Evolutionary conservation across 352 stramenopile species (phyloP), one percentile per base, ranked within the genome.

Genomic region (Blastocystis sp.): DNA sequence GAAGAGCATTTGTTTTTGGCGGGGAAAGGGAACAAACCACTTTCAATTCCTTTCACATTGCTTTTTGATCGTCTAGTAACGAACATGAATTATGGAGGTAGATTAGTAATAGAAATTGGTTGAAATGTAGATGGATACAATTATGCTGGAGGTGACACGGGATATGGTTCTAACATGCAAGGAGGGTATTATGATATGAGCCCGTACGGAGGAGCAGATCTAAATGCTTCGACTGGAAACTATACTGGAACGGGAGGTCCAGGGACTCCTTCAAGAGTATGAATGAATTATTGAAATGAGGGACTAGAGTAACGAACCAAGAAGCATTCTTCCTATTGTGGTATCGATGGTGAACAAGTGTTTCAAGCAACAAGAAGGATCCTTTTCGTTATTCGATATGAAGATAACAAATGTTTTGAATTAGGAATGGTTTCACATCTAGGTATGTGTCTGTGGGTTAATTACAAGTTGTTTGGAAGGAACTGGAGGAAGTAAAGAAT

Each of bases 291-390:
- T 5, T 21, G 16, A 39, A 24, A 39, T 83, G n/a, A 66, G 27
- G 19, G 19, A 9, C 5, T 83, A 83, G 71, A 29, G 29, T 43
- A 29, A 32, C 32, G 24, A 51, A 16, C 27, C 51, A 7, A 16
- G 35, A 3, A 39, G 21, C 29, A 83, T 83, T 46, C 63, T 83
- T 65, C 71, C 71, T 19, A 83, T 83, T 54, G 71, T 63, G 14
- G 29, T 83, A 21, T 83, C 71, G 5, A 83, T 83, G 71, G 49
- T 67, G 4, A 66, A 43, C 51, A 51, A 54, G 11, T 29, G 57
- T 12, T 42, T 63, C 6, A 43, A 52, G 3, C 46, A 63, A 24
- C n/a, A 65, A 16, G 71, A 83, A 5, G 71, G 71, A 29, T 43
- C 11, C 46, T 83, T 83, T 27, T 24, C 49, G 2, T 43, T 65